Evolutionary conservation across 371 early-diverging fungal species (phyloP).

Genomic region (Coelomomyces lativittatus): DNA sequence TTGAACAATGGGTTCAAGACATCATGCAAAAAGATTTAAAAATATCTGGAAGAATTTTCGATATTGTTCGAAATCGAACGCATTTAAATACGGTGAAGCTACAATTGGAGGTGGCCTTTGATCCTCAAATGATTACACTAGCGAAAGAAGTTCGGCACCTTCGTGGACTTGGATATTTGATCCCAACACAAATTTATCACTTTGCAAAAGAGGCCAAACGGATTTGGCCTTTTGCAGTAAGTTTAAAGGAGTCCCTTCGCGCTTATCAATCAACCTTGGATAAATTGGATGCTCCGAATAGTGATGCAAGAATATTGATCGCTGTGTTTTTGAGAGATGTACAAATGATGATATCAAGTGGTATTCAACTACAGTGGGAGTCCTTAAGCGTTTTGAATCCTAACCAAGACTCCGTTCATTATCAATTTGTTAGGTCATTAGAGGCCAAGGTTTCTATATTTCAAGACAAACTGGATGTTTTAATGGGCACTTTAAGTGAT

Average conservation of each 20-base stretch:
- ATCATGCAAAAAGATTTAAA: slow-evolving; percentile 58
- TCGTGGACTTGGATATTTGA: slow-evolving; percentile 73
- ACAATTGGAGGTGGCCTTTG: slow-evolving; percentile 80
- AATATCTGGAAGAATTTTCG: slow-evolving; percentile 79
- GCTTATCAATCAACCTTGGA: slow-evolving; percentile 70
- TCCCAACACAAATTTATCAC: slow-evolving; percentile 79
- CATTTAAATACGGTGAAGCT: slow-evolving; percentile 53
- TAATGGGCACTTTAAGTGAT: slow-evolving; percentile 62
- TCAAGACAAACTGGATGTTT: slow-evolving; percentile 78
- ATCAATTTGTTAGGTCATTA: slow-evolving; percentile 85
- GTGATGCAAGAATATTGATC: slow-evolving; percentile 55
- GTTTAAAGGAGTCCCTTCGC: slow-evolving; percentile 78
- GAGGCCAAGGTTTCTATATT: slow-evolving; percentile 70
- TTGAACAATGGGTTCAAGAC: slow-evolving; percentile 77
- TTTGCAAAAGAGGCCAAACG: slow-evolving; percentile 88
- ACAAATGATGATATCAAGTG: slow-evolving; percentile 69
- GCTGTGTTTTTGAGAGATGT: slow-evolving; percentile 81
- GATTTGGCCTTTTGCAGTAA: slow-evolving; percentile 92
- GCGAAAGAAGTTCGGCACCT: slow-evolving; percentile 94
- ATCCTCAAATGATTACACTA: slow-evolving; percentile 74
- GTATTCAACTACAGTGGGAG: slow-evolving; percentile 79
- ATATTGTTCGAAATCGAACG: slow-evolving; percentile 66
- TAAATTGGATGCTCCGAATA: slow-evolving; percentile 54
- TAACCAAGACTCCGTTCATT: slow-evolving; percentile 23
- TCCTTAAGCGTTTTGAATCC: slow-evolving; percentile 72